Conservation (phyloP, 441 rosid species). For the Populus tomentosa region DNA sequence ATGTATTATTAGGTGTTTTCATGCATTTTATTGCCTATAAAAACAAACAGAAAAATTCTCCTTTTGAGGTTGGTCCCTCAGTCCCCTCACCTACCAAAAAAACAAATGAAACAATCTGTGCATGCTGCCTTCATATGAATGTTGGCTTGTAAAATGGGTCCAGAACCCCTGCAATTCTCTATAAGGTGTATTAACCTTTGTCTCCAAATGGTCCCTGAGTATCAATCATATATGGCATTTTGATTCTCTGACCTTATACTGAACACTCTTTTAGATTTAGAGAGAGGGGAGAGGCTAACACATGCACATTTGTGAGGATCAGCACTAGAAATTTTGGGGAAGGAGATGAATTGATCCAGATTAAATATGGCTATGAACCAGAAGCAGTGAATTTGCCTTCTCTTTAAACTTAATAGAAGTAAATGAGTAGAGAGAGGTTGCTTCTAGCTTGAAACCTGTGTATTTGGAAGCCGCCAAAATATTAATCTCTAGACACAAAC, state of each 20-base stretch:
- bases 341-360: conserved; percentile 2
- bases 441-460: not conserved
- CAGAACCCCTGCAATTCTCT: conserved; percentile 2
- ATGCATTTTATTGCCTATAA: too few relatives aligned
- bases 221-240: conserved; percentile 7
- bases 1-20: too few relatives aligned
- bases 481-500: not conserved
- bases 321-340: not conserved
- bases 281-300: not conserved
- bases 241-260: not conserved
- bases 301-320: not conserved
- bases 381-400: not conserved
- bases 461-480: not conserved
- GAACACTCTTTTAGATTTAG: not conserved
- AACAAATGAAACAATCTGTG: conserved; percentile 10
- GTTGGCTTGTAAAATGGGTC: conserved; percentile 18
- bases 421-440: not conserved
- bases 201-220: not conserved
- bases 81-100: conserved; percentile 2
- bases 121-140: conserved; percentile 6
- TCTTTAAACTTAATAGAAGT: too few relatives aligned
- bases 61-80: not conserved
- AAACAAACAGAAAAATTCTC: not conserved
- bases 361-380: not conserved
- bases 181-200: not conserved